Percentiles rank a stretch among this genome's conserved stretches.
These are phyloP conservation scores for Neoboletus magnificus DNA, from an alignment of 768 basidiomycete genomes.

Conservation along the genomic window DNA sequence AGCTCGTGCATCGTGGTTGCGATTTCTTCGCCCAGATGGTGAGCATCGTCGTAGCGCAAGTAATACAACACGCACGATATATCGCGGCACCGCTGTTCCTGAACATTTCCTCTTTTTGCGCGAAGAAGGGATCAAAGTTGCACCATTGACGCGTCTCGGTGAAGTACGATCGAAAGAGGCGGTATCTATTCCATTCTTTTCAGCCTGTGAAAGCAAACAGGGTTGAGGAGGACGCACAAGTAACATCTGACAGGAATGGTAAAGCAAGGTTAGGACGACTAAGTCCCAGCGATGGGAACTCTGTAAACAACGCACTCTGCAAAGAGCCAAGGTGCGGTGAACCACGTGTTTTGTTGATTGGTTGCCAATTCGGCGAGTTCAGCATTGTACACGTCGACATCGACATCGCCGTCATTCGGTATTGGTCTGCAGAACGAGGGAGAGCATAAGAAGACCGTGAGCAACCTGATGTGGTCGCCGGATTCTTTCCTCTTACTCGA, in stretches of 20 bases:
- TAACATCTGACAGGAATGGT: conserved; percentile 53
- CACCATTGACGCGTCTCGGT: conserved; percentile 66
- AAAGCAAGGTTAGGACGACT: background rate
- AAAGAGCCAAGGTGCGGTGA: conserved; percentile 91
- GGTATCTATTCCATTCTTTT: conserved; percentile 55
- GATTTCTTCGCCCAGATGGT: conserved; percentile 47
- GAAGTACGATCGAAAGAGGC: conserved; percentile 73
- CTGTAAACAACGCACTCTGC: conserved; percentile 64
- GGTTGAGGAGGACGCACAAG: conserved; percentile 43
- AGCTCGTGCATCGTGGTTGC: conserved; percentile 71
- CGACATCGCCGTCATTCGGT: conserved; percentile 70
- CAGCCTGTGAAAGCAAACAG: background rate
- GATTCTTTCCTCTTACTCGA: conserved; percentile 49
- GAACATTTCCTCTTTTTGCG: conserved; percentile 80
- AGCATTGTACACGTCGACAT: conserved; percentile 69
- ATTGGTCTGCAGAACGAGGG: conserved; percentile 48
- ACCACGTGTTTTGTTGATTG: conserved; percentile 70
- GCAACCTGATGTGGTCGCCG: background rate
- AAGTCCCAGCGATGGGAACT: background rate
- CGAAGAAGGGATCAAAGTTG: conserved; percentile 77
- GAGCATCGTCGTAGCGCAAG: background rate
- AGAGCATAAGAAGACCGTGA: background rate
- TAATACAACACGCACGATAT: conserved; percentile 50
- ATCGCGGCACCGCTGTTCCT: conserved; percentile 74
- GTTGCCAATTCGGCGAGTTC: conserved; percentile 55